phyloP scores from a whole-genome alignment of 768 basidiomycete species.

The Rhodotorula taiwanensis region DNA sequence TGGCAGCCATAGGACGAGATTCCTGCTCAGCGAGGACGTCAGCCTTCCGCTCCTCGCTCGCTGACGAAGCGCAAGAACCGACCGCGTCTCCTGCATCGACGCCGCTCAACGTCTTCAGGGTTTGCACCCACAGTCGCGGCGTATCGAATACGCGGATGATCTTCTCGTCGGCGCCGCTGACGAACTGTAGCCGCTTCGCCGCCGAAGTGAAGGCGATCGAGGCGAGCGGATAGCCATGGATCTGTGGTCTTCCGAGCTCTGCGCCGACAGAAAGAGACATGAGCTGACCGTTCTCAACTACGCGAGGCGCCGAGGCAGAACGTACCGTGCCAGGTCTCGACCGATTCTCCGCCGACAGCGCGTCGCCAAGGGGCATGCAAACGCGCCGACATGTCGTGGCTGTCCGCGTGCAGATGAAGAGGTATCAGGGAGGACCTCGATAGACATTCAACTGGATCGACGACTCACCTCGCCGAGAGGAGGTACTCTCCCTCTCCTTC shows the following conservation, averaged over 20 bases:
- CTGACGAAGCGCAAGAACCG: too few species aligned
- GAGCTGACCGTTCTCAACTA: too few species aligned
- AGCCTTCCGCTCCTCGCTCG: background rate
- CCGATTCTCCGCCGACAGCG: conserved; percentile 5
- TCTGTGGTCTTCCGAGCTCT: conserved; percentile 84
- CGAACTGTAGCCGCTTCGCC: conserved; percentile 60
- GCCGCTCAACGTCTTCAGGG: conserved; percentile 54
- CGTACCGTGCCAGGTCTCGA: conserved; percentile 56
- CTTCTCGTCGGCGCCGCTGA: conserved; percentile 92
- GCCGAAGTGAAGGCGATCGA: conserved; percentile 62
- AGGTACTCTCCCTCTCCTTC: conserved; percentile 78
- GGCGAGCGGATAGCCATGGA: conserved; percentile 91
- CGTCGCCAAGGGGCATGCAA: conserved; percentile 61
- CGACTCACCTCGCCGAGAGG: conserved; percentile 51
- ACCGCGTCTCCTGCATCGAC: conserved; percentile 49
- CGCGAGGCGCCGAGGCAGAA: background rate
- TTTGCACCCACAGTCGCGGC: conserved; percentile 67
- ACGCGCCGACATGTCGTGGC: conserved; percentile 75
- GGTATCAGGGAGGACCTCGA: too few species aligned
- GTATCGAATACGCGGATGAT: conserved; percentile 90
- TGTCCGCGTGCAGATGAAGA: too few species aligned
- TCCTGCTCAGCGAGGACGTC: conserved; percentile 31
- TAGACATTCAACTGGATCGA: background rate
- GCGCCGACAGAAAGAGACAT: background rate
- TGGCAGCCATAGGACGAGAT: conserved; percentile 66